Percentiles rank a stretch among this genome's conserved stretches.
Conservation (phyloP, 805 yeast species). For the Saccharomycopsis olivae region DNA sequence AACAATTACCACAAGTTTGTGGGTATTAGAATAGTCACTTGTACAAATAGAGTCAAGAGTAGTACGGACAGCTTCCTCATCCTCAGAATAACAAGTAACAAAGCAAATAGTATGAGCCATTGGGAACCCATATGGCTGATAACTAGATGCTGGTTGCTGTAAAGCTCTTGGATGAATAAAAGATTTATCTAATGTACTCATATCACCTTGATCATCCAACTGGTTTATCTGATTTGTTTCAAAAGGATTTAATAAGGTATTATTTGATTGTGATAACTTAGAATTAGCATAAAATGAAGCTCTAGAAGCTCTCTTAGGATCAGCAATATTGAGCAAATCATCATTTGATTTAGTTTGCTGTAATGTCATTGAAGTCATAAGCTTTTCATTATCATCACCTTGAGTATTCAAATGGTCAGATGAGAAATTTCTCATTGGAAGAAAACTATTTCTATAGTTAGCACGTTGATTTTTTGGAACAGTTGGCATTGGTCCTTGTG, state of each 20-base stretch:
- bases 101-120: constrained; percentile 62
- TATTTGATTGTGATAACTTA: constrained; percentile 5
- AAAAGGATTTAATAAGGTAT: constrained; percentile 14
- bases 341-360: constrained; percentile 6
- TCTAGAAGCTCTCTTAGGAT: constrained; percentile 2
- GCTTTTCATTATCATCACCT: not conserved
- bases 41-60: constrained; percentile 91
- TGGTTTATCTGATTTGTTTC: constrained; percentile 4
- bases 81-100: constrained; percentile 95
- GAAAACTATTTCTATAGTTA: constrained; percentile 24
- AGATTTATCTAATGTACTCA: not conserved
- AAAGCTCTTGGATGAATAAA: constrained; percentile 67
- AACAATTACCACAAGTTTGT: constrained; percentile 70
- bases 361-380: constrained; percentile 17
- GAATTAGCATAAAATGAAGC: constrained; percentile 13
- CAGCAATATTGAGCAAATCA: not conserved
- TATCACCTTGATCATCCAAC: constrained; percentile 4
- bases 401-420: constrained; percentile 21
- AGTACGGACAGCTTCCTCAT: constrained; percentile 72
- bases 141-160: constrained; percentile 84
- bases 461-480: constrained; percentile 47
- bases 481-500: constrained; percentile 39
- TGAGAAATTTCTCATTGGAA: no score
- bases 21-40: constrained; percentile 92
- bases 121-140: constrained; percentile 80